These are phyloP conservation scores for Aspergillus ustus DNA, from an alignment of 2,329 filamentous ascomycete genomes.

Conservation along the genomic window DNA sequence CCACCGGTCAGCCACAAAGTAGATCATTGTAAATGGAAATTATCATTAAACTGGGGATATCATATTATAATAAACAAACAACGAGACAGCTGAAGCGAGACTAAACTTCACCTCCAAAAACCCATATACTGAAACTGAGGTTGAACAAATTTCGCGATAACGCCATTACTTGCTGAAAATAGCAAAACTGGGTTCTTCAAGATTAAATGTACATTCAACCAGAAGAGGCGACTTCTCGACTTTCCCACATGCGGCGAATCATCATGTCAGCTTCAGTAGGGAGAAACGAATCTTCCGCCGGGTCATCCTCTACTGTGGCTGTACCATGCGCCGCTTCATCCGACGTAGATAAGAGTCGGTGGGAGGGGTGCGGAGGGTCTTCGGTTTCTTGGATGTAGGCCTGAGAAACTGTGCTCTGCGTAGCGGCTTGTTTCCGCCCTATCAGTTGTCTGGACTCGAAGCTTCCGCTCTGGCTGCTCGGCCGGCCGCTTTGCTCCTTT, in stretches of 20 bases:
- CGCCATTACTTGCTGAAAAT: slow-evolving; percentile 1
- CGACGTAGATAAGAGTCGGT: slow-evolving; percentile 41
- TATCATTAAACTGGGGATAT: slow-evolving; percentile 1
- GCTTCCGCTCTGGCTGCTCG: slow-evolving; percentile 29
- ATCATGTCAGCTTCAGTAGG: slow-evolving; percentile 43
- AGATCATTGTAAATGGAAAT: neutral
- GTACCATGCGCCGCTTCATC: slow-evolving; percentile 34
- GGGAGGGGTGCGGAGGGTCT: slow-evolving; percentile 40
- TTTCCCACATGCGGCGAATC: slow-evolving; percentile 50
- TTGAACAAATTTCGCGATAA: neutral
- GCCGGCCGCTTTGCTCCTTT: slow-evolving; percentile 24
- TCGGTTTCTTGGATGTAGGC: slow-evolving; percentile 40
- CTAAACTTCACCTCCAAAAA: neutral
- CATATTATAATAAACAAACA: neutral
- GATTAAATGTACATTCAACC: slow-evolving; percentile 29
- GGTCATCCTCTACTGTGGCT: slow-evolving; percentile 28
- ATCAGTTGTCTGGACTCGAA: slow-evolving; percentile 31
- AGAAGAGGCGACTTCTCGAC: slow-evolving; percentile 44
- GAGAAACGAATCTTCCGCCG: slow-evolving; percentile 27
- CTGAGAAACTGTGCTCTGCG: slow-evolving; percentile 32
- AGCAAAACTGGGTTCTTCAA: neutral
- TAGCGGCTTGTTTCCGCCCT: slow-evolving; percentile 26
- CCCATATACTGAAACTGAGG: neutral
- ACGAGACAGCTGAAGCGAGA: neutral
- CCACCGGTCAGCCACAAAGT: neutral